phyloP scores from a whole-genome alignment of 495 filamentous ascomycete species.

The Aspergillus sclerotioniger region DNA sequence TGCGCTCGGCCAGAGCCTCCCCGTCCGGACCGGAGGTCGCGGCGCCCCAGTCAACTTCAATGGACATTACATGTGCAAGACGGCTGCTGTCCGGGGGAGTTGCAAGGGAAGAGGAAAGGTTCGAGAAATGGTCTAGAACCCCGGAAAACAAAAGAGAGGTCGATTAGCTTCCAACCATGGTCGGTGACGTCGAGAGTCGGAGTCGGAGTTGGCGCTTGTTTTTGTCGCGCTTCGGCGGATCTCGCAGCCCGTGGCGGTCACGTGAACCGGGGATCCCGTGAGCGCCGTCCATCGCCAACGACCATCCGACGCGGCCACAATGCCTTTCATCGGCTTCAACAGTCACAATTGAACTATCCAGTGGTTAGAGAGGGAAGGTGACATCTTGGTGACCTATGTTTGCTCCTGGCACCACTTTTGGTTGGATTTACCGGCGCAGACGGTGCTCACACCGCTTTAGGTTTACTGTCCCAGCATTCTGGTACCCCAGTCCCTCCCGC shows the following conservation, averaged over 20 bases:
- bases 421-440: background rate
- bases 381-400: background rate
- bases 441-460: slow-evolving; percentile 27
- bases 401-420: background rate
- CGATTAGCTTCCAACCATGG: background rate
- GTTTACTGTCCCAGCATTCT: slow-evolving; percentile 26
- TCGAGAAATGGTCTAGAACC: background rate
- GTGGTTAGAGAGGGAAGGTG: background rate
- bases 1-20: slow-evolving; percentile 71
- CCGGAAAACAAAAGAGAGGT: background rate
- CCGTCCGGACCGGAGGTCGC: slow-evolving; percentile 90
- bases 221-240: background rate
- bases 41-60: slow-evolving; percentile 93
- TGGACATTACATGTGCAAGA: slow-evolving; percentile 71
- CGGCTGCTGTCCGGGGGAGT: background rate
- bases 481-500: slow-evolving; percentile 20
- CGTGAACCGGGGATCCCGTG: background rate
- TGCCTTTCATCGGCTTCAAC: background rate
- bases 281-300: background rate
- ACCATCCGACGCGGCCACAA: background rate
- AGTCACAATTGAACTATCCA: background rate
- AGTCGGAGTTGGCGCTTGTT: background rate
- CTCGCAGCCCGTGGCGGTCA: background rate
- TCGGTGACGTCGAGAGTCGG: background rate
- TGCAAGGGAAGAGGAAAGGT: background rate